A percentile compares a stretch with the other conserved stretches of the same genome.
Conservation (phyloP, 1,284 basidiomycete genomes). For the Cerrena zonata region DNA sequence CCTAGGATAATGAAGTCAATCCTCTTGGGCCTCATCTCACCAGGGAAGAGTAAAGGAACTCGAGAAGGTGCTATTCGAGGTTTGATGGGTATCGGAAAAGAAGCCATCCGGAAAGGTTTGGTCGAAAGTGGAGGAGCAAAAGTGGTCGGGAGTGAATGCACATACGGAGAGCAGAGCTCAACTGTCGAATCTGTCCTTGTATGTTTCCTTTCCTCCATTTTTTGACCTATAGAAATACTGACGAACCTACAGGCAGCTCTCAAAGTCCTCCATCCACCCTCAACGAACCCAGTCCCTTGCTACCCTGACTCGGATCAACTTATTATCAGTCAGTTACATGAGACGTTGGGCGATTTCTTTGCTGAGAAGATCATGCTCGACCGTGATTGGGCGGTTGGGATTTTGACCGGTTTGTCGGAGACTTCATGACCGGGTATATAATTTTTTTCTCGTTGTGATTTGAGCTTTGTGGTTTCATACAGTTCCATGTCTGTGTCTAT, state of each 20-base stretch:
- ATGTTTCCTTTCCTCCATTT: constrained; percentile 14
- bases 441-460: too few species aligned
- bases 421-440: not conserved
- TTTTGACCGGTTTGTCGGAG: constrained; percentile 35
- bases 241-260: constrained; percentile 44
- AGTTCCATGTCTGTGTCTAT: not conserved
- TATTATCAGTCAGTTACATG: constrained; percentile 42
- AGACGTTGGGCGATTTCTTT: constrained; percentile 58
- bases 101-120: constrained; percentile 74
- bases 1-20: constrained; percentile 91
- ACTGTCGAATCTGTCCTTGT: constrained; percentile 59
- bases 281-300: constrained; percentile 47
- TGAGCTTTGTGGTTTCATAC: not conserved
- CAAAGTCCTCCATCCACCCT: constrained; percentile 47
- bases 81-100: constrained; percentile 75
- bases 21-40: constrained; percentile 75
- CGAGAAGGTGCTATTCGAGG: constrained; percentile 84
- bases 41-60: constrained; percentile 66
- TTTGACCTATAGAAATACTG: not conserved
- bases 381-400: constrained; percentile 52
- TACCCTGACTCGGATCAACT: constrained; percentile 41
- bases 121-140: constrained; percentile 71
- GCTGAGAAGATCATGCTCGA: constrained; percentile 51
- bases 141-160: constrained; percentile 61
- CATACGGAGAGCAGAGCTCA: constrained; percentile 35